Percentiles rank a stretch among this genome's conserved stretches.
Conservation (phyloP, 2,329 filamentous ascomycete species). For the Cladosporium sp. region DNA sequence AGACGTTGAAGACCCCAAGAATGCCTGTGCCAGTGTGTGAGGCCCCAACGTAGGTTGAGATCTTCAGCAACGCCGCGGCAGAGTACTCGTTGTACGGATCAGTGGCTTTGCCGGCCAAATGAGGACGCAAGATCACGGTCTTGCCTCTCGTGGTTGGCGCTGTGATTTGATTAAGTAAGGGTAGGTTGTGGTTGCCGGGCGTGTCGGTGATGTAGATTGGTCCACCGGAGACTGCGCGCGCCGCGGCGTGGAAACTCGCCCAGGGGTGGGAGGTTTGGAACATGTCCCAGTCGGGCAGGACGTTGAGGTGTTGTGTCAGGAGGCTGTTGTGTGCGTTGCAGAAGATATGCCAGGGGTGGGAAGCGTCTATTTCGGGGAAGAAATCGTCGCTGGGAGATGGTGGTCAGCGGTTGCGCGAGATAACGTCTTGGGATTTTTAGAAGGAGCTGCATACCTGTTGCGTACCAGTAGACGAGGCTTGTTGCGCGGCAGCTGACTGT, state of each 20-base stretch:
- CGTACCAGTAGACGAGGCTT: slow-evolving; percentile 70
- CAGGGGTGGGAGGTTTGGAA: slow-evolving; percentile 67
- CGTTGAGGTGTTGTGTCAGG: slow-evolving; percentile 77
- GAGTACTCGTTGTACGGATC: slow-evolving; percentile 73
- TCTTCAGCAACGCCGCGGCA: slow-evolving; percentile 67
- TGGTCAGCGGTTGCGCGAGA: too few relatives aligned
- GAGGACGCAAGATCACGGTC: slow-evolving; percentile 78
- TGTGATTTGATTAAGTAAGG: slow-evolving; percentile 75
- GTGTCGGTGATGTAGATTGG: slow-evolving; percentile 93
- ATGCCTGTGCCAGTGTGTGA: slow-evolving; percentile 68
- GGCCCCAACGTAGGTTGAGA: slow-evolving; percentile 72
- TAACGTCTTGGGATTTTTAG: too few relatives aligned
- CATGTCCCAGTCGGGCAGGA: slow-evolving; percentile 81
- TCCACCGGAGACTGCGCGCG: slow-evolving; percentile 82
- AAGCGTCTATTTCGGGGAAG: slow-evolving; percentile 75
- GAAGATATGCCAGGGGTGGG: slow-evolving; percentile 94
- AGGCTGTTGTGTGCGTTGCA: slow-evolving; percentile 86
- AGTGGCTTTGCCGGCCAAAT: slow-evolving; percentile 66
- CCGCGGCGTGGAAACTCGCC: slow-evolving; percentile 82
- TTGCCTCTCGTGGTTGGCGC: slow-evolving; percentile 66
- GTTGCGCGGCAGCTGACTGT: slow-evolving; percentile 74
- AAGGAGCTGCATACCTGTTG: neutral
- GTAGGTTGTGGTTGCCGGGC: slow-evolving; percentile 73
- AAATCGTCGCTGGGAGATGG: slow-evolving; percentile 60
- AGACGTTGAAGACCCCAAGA: slow-evolving; percentile 80